Evolutionary conservation across 768 basidiomycete species (phyloP), one percentile per base, ranked within the genome.

Genomic region (Phaeotremella fagi): DNA sequence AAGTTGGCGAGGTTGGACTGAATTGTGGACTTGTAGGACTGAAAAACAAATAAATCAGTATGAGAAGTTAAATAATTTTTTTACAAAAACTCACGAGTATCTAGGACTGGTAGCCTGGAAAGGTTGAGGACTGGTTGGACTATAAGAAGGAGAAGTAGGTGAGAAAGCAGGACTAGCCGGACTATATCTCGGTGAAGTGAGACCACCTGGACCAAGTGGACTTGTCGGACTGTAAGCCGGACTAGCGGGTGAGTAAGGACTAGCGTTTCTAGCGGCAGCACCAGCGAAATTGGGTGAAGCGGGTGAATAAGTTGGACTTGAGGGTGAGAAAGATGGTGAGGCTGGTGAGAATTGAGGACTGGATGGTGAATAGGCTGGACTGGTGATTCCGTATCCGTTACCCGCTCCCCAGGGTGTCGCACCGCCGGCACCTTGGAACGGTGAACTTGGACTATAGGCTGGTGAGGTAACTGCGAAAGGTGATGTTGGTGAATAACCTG

Each of bases 341-440:
- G 71, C 58, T 35, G 66, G 68, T 23, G 67, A 69, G 58, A 62
- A 66, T 37, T 64, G 66, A 15, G 64, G 71, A 5, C 73, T 74
- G 3, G 71, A 56, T 15, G 73, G 70, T 12, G 65, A 65, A 47
- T 73, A 74, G 12, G 61, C 64, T 18, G 64, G 72, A 15, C 63
- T 67, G 0, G 74, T 72, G 9, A 61, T 63, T 3, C 48, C 61
- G 45, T 79, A 80, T 61, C 85, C 91, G 6, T 11, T 20, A 45
- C 90, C 87, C 7, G 88, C 89, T 57, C 87, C 85, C 71, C 88
- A 90, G 3, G 91, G 90, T 0, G 91, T 92, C 2, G 88, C 90
- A 0, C 88, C 88, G 0, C 88, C 88, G 59, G 89, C 91, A 12
- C 83, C 82, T 85, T 90, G 7, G 90, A 68, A 68, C 23, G 70